Conservation (phyloP, 768 basidiomycete species). For the Mycena filopes region DNA sequence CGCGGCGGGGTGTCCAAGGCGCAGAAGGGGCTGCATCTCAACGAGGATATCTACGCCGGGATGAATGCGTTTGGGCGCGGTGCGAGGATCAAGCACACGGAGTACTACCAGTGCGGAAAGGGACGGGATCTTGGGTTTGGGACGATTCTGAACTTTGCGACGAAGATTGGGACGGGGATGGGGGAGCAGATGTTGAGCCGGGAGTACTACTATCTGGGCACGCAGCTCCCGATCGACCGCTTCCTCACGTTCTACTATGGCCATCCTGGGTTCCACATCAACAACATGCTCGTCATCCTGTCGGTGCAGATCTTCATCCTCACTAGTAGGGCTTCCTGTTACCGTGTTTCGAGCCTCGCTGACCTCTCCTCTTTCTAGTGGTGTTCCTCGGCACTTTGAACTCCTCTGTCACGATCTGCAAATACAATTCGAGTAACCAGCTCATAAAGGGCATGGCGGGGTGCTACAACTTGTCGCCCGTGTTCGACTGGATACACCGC, state of each 20-base stretch:
- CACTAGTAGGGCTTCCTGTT: conserved; percentile 68
- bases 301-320: conserved; percentile 96
- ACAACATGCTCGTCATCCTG: conserved; percentile 98
- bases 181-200: conserved; percentile 99
- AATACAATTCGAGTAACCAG: conserved; percentile 77
- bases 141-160: conserved; percentile 99
- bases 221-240: conserved; percentile 96
- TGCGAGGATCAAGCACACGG: conserved; percentile 97
- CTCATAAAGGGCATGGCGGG: conserved; percentile 83
- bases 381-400: conserved; percentile 95
- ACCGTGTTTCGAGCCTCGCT: conserved; percentile 11
- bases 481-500: conserved; percentile 94
- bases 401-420: conserved; percentile 81
- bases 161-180: conserved; percentile 99
- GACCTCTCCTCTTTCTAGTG: conserved; percentile 61
- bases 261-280: conserved; percentile 99
- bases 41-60: conserved; percentile 99
- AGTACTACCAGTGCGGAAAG: conserved; percentile 99
- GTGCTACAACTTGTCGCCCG: conserved; percentile 94
- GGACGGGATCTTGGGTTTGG: conserved; percentile 99
- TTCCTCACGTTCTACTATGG: conserved; percentile 99
- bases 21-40: conserved; percentile 98
- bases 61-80: conserved; percentile 99
- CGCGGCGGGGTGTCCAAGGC: conserved; percentile 99
- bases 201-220: conserved; percentile 98